Percentiles rank a stretch among this genome's conserved stretches.
These are phyloP conservation scores for Trichoderma sp. DNA, from an alignment of 2,329 filamentous ascomycete species.

Conservation along the genomic window DNA sequence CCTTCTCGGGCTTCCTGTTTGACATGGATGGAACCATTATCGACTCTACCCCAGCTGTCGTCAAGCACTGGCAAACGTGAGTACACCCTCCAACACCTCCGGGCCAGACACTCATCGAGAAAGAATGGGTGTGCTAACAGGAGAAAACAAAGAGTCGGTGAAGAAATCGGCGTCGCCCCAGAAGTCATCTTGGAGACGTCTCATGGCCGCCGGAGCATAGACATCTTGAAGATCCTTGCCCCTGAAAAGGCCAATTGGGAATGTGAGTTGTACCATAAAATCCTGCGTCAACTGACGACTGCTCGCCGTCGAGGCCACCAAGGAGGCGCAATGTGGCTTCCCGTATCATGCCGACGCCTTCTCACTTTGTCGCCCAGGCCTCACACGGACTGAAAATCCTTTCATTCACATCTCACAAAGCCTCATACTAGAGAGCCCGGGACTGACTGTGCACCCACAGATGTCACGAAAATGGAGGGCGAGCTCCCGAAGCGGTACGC, in stretches of 20 bases:
- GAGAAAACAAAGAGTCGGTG: slow-evolving; percentile 63
- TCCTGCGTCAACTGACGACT: neutral
- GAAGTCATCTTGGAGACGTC: slow-evolving; percentile 84
- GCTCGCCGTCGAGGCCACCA: neutral
- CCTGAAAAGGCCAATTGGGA: slow-evolving; percentile 90
- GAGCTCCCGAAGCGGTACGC: slow-evolving; percentile 77
- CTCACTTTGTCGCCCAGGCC: neutral
- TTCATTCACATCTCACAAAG: neutral
- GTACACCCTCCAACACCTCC: slow-evolving; percentile 32
- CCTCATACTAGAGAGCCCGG: neutral
- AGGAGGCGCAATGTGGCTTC: neutral
- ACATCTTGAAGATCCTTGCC: slow-evolving; percentile 76
- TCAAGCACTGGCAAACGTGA: slow-evolving; percentile 75
- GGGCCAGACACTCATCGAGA: neutral
- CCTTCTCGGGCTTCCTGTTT: slow-evolving; percentile 63
- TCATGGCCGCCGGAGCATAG: slow-evolving; percentile 87
- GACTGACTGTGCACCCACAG: slow-evolving; percentile 47
- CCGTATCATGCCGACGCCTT: neutral
- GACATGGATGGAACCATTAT: slow-evolving; percentile 86
- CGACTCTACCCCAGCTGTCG: slow-evolving; percentile 75
- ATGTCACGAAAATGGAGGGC: slow-evolving; percentile 77
- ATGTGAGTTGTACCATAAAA: slow-evolving; percentile 61
- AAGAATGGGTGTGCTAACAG: neutral
- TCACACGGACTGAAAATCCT: neutral
- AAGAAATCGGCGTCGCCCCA: slow-evolving; percentile 83